phyloP scores from a whole-genome alignment of 768 basidiomycete species.

The Postia placenta region DNA sequence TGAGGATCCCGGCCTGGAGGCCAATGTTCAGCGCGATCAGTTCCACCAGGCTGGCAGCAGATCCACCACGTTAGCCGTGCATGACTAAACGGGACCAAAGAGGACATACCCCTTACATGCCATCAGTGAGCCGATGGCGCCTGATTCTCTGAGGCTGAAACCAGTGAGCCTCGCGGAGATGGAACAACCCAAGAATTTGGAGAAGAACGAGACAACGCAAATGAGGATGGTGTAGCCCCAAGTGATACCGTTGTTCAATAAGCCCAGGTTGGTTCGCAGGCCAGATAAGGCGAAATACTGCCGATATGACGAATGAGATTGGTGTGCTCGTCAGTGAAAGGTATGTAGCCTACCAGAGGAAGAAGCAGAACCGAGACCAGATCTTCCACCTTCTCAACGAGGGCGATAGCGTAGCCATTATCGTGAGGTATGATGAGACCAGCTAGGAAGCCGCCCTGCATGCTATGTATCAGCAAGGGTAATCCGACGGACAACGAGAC shows the following conservation, averaged over 20 bases:
- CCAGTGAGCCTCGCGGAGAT: slow-evolving; percentile 50
- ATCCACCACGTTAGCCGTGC: not conserved
- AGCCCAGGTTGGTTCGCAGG: slow-evolving; percentile 71
- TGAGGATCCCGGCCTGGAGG: slow-evolving; percentile 56
- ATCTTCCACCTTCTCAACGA: slow-evolving; percentile 87
- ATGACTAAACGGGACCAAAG: not conserved
- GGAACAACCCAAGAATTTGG: slow-evolving; percentile 75
- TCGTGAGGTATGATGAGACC: slow-evolving; percentile 81
- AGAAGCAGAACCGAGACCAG: slow-evolving; percentile 71
- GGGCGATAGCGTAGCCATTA: slow-evolving; percentile 71
- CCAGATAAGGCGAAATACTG: slow-evolving; percentile 82
- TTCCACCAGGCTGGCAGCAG: slow-evolving; percentile 55
- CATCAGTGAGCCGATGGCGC: slow-evolving; percentile 85
- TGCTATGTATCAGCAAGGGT: slow-evolving; percentile 13
- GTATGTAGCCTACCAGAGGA: slow-evolving; percentile 52
- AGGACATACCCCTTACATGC: slow-evolving; percentile 70
- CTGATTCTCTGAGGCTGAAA: slow-evolving; percentile 71
- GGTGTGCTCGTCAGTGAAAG: not conserved
- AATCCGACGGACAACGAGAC: slow-evolving; percentile 6
- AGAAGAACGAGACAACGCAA: slow-evolving; percentile 65
- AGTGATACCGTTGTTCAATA: slow-evolving; percentile 60
- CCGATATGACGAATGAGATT: not conserved
- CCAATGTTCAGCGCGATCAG: slow-evolving; percentile 92
- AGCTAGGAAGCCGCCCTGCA: slow-evolving; percentile 69
- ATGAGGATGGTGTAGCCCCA: slow-evolving; percentile 83